Base-by-base conservation (phyloP, 2,329 filamentous ascomycete genomes). In the Daldinia sp. region DNA sequence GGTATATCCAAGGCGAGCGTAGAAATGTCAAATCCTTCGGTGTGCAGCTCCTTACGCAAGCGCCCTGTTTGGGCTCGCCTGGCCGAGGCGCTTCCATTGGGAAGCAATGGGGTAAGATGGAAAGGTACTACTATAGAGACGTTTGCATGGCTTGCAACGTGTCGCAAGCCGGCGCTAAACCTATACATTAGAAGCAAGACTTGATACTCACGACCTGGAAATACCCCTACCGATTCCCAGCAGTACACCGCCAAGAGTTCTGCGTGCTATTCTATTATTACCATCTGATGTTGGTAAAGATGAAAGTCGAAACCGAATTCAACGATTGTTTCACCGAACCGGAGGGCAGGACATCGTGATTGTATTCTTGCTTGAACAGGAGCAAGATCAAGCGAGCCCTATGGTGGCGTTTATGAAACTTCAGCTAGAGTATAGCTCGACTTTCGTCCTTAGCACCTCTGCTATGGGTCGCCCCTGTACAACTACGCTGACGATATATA, bases 151-250 rank as follows among this genome's bases (percentile, higher is more conserved):
- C 19, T 8, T 23, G n/a, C 50, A 25, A 43, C 41, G 19, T n/a
- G 53, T 23, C 19, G 17, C 5, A 15, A 4, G 17, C n/a, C n/a
- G 27, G 41, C 34, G 30, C 61, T 66, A 69, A 66, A 17, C 17
- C 71, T 67, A 74, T 74, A 71, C 60, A 37, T 7, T 47, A 85
- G 83, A 84, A 70, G 68, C 70, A 3, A 73, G 69, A 13, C 72
- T 85, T 2, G 68, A 73, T 13, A 77, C 75, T 1, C 79, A 84
- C 63, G 83, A 85, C 64, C 68, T 84, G 27, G 79, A 79, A 11
- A 74, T 85, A 34, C 73, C 74, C 3, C 55, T 81, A 17, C 51
- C 45, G 7, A 32, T 63, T 7, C 27, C 62, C 17, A 8, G 41
- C 8, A 57, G 41, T 13, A 45, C 60, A 11, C 43, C 68, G 19